These are phyloP conservation scores for Umbelopsis sp. DNA, from an alignment of 192 early-diverging fungal species.

Conservation along the genomic window DNA sequence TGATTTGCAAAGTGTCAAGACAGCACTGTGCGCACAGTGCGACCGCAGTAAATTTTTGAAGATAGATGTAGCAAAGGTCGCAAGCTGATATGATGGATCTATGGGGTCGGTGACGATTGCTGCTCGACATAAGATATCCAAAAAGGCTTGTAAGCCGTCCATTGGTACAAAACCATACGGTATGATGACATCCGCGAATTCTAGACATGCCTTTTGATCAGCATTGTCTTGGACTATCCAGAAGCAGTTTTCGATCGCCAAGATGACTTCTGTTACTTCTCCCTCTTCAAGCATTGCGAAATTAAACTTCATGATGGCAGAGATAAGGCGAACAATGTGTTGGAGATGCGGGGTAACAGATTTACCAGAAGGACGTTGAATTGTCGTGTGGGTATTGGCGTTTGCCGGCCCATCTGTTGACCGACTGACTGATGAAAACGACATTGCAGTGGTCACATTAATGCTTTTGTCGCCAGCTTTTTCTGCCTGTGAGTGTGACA, in stretches of 20 bases:
- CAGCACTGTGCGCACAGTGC: conserved; percentile 61
- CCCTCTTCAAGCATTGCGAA: conserved; percentile 58
- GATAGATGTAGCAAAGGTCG: conserved; percentile 49
- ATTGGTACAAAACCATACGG: conserved; percentile 56
- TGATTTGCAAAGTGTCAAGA: conserved; percentile 56
- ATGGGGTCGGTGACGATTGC: conserved; percentile 22
- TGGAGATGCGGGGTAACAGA: conserved; percentile 44
- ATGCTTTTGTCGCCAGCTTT: background rate
- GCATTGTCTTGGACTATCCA: conserved; percentile 38
- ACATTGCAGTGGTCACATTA: background rate
- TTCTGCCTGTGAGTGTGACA: background rate
- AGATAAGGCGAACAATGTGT: conserved; percentile 49
- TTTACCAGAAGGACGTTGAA: background rate
- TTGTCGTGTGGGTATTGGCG: background rate
- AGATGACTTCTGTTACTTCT: conserved; percentile 50
- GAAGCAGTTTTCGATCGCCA: conserved; percentile 47
- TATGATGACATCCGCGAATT: conserved; percentile 57
- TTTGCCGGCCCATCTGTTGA: background rate
- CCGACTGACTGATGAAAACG: background rate
- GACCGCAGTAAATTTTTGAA: conserved; percentile 65
- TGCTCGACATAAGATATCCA: conserved; percentile 53
- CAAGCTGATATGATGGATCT: background rate
- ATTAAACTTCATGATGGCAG: conserved; percentile 55
- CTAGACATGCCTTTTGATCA: conserved; percentile 46
- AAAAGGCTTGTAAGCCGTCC: conserved; percentile 44